Evolutionary conservation across 179 eudicot species (phyloP), one percentile per base, ranked within the genome.

Genomic region (Actinidia arguta): DNA sequence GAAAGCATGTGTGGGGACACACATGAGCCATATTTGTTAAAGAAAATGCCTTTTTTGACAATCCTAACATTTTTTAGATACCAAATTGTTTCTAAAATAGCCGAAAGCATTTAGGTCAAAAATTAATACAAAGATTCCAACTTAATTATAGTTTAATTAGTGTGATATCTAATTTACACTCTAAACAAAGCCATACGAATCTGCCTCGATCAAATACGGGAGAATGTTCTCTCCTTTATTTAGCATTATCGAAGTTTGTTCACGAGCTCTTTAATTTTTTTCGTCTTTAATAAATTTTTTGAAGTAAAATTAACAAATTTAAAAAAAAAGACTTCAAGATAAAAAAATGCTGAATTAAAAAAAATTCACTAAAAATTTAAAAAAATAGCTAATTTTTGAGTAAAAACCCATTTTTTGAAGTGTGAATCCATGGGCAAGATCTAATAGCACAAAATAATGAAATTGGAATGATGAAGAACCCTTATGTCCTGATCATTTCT

Each of bases 1-100:
- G 80, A 52, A 44, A 44, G 54, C 54, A 76, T 59, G 52, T 76
- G 39, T 76, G 63, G 59, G 62, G 71, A 46, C n/a, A 14, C 80
- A 61, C 20, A 16, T 77, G 51, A 44, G 44, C 80, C 20, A 36
- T 39, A 22, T 63, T 72, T 61, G 44, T 59, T 61, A 44, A 59
- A 77, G 80, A 48, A 6, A 6, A 63, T 6, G 62, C 62, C 27
- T 27, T 69, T 76, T 77, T 59, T 59, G 71, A 36, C 71, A 66
- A 36, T 18, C 24, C 10, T 25, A 71, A 20, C 3, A 72, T 22
- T 24, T 36, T 66, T n/a, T 22, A 48, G 9, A 4, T 8, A 72
- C 25, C 58, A 10, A 48, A n/a, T 4, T 67, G n/a, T 31, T 66
- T 10, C 47, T 36, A 25, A 27, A 66, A 42, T 67, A n/a, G 72